Percentiles rank a stretch among this genome's conserved stretches.
Conservation (phyloP, 352 stramenopile genomes). For the Phytopythium sindhum region DNA sequence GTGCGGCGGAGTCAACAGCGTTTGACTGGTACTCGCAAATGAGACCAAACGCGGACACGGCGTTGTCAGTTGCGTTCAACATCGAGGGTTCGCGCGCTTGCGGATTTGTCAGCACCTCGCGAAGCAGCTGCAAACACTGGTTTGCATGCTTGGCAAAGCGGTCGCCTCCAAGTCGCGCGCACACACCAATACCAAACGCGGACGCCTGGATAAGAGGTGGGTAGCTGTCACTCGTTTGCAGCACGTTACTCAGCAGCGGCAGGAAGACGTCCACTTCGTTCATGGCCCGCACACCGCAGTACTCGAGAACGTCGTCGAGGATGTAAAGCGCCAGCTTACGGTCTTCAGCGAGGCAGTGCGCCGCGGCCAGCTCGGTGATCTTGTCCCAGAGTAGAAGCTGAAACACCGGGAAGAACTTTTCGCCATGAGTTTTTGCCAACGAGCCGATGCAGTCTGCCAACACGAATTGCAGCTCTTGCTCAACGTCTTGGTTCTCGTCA, state of each 20-base stretch:
- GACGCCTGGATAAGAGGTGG: slow-evolving; percentile 64
- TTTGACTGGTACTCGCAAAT: slow-evolving; percentile 62
- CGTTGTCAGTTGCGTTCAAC: slow-evolving; percentile 80
- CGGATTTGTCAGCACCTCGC: slow-evolving; percentile 51
- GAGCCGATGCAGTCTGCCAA: slow-evolving; percentile 74
- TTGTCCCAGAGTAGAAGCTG: slow-evolving; percentile 75
- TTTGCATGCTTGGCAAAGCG: slow-evolving; percentile 51
- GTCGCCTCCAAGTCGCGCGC: slow-evolving; percentile 45
- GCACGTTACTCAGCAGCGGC: slow-evolving; percentile 56
- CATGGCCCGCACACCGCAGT: slow-evolving; percentile 56
- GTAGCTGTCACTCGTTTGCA: slow-evolving; percentile 57
- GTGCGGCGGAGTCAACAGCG: slow-evolving; percentile 35
- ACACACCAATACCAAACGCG: slow-evolving; percentile 72
- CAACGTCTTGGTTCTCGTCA: slow-evolving; percentile 40
- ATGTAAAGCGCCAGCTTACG: slow-evolving; percentile 84
- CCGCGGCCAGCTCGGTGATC: slow-evolving; percentile 54
- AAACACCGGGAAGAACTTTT: slow-evolving; percentile 74
- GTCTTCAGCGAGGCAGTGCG: slow-evolving; percentile 73
- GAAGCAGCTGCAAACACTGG: slow-evolving; percentile 50
- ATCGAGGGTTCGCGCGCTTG: slow-evolving; percentile 44
- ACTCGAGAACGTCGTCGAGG: slow-evolving; percentile 82
- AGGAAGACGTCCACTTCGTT: slow-evolving; percentile 58
- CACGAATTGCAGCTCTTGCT: slow-evolving; percentile 79
- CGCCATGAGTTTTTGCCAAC: slow-evolving; percentile 66
- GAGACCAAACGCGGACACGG: slow-evolving; percentile 67